Base-by-base conservation (phyloP, 2,329 filamentous ascomycete genomes). In the Monilinia fructigena region DNA sequence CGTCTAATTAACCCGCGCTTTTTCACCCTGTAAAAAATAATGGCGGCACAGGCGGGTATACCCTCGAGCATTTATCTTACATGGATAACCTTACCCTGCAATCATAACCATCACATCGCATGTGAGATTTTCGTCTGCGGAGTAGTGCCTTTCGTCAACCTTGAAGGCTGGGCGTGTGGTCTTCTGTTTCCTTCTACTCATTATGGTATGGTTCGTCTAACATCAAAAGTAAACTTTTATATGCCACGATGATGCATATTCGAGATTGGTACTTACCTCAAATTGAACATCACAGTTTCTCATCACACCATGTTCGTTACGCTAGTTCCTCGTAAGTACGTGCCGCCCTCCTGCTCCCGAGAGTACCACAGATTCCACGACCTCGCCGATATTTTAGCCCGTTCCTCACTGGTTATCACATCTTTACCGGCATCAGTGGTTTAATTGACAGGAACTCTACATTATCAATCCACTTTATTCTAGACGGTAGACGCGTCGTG, bases 1-100 rank as follows among this genome's bases (percentile, higher is more conserved):
- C 63, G 63, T 40, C 63, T 66, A 65, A 65, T 66, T 23, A 61
- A 23, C 38, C 63, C 55, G 63, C 55, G 63, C 55, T n/a, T 62
- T 56, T 50, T 61, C 40, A 1, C 40, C 52, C 11, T 53, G 20
- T 7, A 14, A 40, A 11, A n/a, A 7, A 35, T 48, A 47, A 14
- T 53, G 45, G 56, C 55, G 63, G 55, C 55, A 54, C 48, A 42
- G 50, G 63, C 63, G 55, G n/a, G n/a, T 60, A 55, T 48, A 54
- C 47, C 47, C 40, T 42, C 26, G 38, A 23, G 48, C 23, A 11
- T 10, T 23, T 23, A 10, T 16, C 18, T 31, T 45, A 42, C 38
- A 66, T 52, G 55, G 55, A 28, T 54, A 50, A 12, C 45, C 47
- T 61, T 52, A 54, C 55, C 55, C 47, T 66, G 63, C 55, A 60